Evolutionary conservation across 2,329 filamentous ascomycete genomes (phyloP).

Genomic region (Nemania sp.): DNA sequence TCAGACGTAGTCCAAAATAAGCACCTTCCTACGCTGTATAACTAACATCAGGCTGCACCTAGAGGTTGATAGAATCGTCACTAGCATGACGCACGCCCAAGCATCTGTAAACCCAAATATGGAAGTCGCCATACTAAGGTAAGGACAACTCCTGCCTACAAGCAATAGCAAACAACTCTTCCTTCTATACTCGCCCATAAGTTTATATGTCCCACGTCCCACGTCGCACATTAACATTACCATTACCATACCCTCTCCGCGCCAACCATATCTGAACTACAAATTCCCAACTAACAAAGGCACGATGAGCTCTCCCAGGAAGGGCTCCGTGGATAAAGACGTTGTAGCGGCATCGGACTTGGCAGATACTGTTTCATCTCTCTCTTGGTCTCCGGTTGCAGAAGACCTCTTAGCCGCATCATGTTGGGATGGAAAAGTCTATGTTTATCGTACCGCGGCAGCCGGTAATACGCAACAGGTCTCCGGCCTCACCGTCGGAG

Average conservation of each 20-base stretch:
- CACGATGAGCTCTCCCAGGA: no score
- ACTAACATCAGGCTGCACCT: no score
- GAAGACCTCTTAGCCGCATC: conserved; percentile 41
- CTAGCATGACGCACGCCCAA: no score
- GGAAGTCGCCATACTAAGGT: no score
- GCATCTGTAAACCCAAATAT: no score
- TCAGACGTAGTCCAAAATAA: no score
- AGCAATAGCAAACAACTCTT: neutral
- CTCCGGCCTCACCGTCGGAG: conserved; percentile 31
- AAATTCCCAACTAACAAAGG: neutral
- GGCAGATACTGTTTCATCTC: conserved; percentile 41
- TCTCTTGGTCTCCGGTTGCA: conserved; percentile 42
- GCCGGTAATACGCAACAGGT: conserved; percentile 30
- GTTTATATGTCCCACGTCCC: neutral
- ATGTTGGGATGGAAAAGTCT: conserved; percentile 44
- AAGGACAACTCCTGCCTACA: neutral
- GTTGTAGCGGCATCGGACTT: conserved; percentile 1
- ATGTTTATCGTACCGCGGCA: conserved; percentile 41
- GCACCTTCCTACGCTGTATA: no score
- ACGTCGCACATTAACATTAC: no score
- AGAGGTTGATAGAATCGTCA: no score
- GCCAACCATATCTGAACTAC: no score
- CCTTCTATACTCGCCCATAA: neutral
- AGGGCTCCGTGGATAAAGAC: neutral
- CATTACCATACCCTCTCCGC: neutral